Evolutionary conservation across 2,329 filamentous ascomycete species (phyloP), one percentile per base, ranked within the genome.

Genomic region (Cephalotrichum gorgonifer): DNA sequence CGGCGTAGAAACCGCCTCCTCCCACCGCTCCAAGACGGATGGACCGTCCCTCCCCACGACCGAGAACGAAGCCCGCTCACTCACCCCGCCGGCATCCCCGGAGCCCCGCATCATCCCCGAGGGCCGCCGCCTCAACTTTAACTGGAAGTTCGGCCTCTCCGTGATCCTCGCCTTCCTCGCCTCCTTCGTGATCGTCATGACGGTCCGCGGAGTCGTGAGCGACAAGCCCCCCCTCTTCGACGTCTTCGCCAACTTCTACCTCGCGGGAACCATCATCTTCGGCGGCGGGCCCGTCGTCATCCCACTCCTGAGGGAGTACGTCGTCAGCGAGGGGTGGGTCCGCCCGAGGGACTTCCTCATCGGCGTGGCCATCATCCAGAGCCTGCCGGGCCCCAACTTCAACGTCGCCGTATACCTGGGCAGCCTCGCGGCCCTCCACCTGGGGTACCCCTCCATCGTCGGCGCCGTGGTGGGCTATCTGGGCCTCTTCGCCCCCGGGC

Each of bases 241-340:
- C 44, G 72, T 88, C 23, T 88, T 88, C 56, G 71, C 81, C 5
- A 88, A 86, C 60, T 76, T 88, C 64, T 87, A 83, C 56, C 77
- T 88, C 0, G 85, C 84, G 0, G 85, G 84, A 0, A 88, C 84
- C 2, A 75, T 83, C 50, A 82, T 81, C 54, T 79, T 82, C 45
- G 80, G 80, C 3, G 79, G 80, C 2, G 80, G 80, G 0, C 80
- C 80, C 0, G 79, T 83, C 1, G 80, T 84, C 0, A 82, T 84
- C 42, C 80, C 81, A 0, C 69, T 85, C 0, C 66, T 84, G 1
- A 69, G 78, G 17, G 73, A 80, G 52, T 79, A 78, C 55, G 68
- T 87, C 31, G 85, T 87, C 0, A 71, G 73, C 0, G 79, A 83
- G 23, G 79, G 80, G 6, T 88, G 83, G 83, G 83, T 88, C 0